These are phyloP conservation scores for Allium cepa DNA, from an alignment of 106 monocot species.

Conservation along the genomic window DNA sequence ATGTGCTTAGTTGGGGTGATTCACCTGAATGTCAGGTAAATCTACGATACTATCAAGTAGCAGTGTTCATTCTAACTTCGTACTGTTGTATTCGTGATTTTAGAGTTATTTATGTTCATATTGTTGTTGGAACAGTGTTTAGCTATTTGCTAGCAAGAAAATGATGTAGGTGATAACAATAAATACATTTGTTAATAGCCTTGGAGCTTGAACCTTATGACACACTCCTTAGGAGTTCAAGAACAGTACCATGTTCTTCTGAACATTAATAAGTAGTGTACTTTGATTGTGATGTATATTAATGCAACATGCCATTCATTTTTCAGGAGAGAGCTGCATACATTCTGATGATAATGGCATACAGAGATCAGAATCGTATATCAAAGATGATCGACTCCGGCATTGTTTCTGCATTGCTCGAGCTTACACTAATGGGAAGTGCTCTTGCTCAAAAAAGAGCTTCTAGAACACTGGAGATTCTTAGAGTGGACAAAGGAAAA, in stretches of 20 bases:
- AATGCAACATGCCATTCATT: neutral
- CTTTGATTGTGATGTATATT: no score
- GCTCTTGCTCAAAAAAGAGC: slow-evolving; percentile 78
- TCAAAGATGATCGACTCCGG: slow-evolving; percentile 63
- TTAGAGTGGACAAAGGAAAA: slow-evolving; percentile 57
- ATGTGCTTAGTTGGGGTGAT: slow-evolving; percentile 75
- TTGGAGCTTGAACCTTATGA: no score
- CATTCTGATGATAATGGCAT: slow-evolving; percentile 75
- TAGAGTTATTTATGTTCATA: no score
- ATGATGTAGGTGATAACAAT: no score
- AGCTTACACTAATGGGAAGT: slow-evolving; percentile 72
- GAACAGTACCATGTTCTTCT: no score
- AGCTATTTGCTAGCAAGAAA: no score
- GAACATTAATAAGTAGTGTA: no score
- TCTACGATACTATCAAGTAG: neutral
- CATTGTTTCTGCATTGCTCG: slow-evolving; percentile 46
- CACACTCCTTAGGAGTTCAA: no score
- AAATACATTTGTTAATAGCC: no score
- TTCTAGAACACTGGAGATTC: slow-evolving; percentile 52
- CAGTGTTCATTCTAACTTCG: no score
- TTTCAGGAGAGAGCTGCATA: slow-evolving; percentile 53
- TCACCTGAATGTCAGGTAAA: slow-evolving; percentile 58
- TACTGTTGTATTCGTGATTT: no score
- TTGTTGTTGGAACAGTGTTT: no score
- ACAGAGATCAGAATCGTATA: slow-evolving; percentile 30